Evolutionary conservation across 2,329 filamentous ascomycete species (phyloP).

Genomic region (Fusarium sp.): DNA sequence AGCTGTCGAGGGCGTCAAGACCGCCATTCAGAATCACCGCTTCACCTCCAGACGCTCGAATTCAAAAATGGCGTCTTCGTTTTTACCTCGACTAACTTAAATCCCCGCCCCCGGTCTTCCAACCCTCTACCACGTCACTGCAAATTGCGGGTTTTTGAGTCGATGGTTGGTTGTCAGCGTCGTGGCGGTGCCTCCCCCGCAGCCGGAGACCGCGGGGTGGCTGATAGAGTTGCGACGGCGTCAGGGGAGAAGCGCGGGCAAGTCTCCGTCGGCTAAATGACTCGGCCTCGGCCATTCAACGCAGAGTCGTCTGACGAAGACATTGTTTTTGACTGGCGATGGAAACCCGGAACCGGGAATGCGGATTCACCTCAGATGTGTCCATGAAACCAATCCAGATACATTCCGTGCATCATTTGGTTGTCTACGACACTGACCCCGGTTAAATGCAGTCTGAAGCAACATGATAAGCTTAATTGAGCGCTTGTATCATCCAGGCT

Average conservation of each 20-base stretch:
- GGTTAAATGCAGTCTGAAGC: slow-evolving; percentile 5
- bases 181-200: slow-evolving; percentile 24
- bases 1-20: background rate
- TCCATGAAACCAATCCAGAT: background rate
- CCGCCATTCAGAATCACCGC: background rate
- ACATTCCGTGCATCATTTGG: background rate
- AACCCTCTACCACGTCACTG: slow-evolving; percentile 28
- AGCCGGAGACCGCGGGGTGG: slow-evolving; percentile 39
- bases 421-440: background rate
- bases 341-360: background rate
- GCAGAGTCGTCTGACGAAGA: background rate
- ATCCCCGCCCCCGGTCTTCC: slow-evolving; percentile 5
- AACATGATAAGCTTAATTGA: slow-evolving; percentile 21
- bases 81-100: slow-evolving; percentile 15
- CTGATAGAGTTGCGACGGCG: slow-evolving; percentile 39
- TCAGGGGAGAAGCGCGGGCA: slow-evolving; percentile 12
- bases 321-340: background rate
- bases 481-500: slow-evolving; percentile 5
- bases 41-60: background rate
- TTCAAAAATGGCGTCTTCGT: background rate
- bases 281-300: background rate
- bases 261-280: slow-evolving; percentile 5
- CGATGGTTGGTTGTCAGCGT: slow-evolving; percentile 24
- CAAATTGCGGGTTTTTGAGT: slow-evolving; percentile 9
- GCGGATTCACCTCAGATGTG: background rate